phyloP scores from a whole-genome alignment of 2,329 filamentous ascomycete genomes.

The Chrysosporium queenslandicum region DNA sequence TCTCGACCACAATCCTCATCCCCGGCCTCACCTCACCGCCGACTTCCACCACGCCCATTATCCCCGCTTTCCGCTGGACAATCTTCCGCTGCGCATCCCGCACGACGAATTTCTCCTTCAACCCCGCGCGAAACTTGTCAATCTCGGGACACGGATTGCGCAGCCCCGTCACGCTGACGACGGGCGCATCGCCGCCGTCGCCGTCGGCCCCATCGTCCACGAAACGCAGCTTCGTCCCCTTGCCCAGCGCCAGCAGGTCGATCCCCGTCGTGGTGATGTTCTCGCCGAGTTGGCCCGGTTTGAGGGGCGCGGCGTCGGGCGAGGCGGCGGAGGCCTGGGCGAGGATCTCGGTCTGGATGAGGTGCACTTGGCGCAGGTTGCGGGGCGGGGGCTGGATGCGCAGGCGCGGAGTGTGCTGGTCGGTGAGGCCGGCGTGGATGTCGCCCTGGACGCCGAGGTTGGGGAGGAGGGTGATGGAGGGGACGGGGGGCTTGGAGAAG shows the following conservation, averaged over 20 bases:
- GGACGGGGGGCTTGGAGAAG: conserved; percentile 20
- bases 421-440: conserved; percentile 20
- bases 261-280: conserved; percentile 21
- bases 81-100: conserved; percentile 15
- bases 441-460: conserved; percentile 22
- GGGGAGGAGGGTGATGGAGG: conserved; percentile 20
- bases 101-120: conserved; percentile 14
- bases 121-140: conserved; percentile 16
- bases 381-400: conserved; percentile 18
- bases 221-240: conserved; percentile 20
- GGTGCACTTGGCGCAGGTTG: conserved; percentile 25
- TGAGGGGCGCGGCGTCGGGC: background rate
- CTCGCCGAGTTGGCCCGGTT: conserved; percentile 21
- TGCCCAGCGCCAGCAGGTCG: conserved; percentile 17
- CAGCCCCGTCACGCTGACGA: conserved; percentile 19
- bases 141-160: conserved; percentile 21
- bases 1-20: conserved; percentile 20
- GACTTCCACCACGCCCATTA: conserved; percentile 20
- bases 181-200: conserved; percentile 4
- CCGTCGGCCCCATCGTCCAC: conserved; percentile 1
- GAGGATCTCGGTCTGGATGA: conserved; percentile 21
- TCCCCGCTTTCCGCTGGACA: conserved; percentile 18
- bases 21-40: conserved; percentile 19
- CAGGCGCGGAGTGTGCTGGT: conserved; percentile 20
- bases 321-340: conserved; percentile 4